A percentile compares a stretch with the other conserved stretches of the same genome.
These are phyloP conservation scores for Penicillium pulvis DNA, from an alignment of 495 filamentous ascomycete species.

Conservation along the genomic window DNA sequence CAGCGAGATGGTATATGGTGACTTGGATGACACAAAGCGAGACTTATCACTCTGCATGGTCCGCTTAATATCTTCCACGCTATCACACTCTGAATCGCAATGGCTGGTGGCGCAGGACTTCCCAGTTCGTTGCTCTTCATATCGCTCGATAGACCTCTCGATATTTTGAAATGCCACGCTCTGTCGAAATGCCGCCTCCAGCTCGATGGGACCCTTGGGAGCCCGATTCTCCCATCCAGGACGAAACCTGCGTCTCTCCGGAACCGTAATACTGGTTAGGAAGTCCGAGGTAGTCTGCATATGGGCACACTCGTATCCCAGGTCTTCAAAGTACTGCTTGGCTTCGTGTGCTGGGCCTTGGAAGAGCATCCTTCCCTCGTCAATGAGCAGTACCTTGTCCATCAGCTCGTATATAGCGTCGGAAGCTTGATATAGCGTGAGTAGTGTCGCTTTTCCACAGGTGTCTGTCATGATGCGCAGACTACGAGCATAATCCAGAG, in stretches of 20 bases:
- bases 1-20: constrained; percentile 63
- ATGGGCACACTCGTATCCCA: constrained; percentile 76
- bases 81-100: constrained; percentile 46
- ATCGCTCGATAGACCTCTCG: constrained; percentile 50
- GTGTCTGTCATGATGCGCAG: constrained; percentile 78
- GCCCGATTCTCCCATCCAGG: constrained; percentile 66
- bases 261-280: constrained; percentile 80
- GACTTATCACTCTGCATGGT: constrained; percentile 43
- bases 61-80: constrained; percentile 44
- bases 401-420: constrained; percentile 83
- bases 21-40: constrained; percentile 41
- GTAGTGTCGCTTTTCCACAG: constrained; percentile 75
- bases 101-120: constrained; percentile 30
- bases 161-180: constrained; percentile 50
- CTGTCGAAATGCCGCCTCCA: constrained; percentile 57
- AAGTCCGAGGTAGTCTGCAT: constrained; percentile 85
- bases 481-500: constrained; percentile 68
- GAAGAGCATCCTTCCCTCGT: constrained; percentile 76
- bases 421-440: constrained; percentile 79
- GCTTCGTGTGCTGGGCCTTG: constrained; percentile 73
- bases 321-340: constrained; percentile 73
- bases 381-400: constrained; percentile 83
- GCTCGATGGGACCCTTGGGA: constrained; percentile 69
- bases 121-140: constrained; percentile 41
- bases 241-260: constrained; percentile 65